Evolutionary conservation across 345 rosid genomes (phyloP), one percentile per base, ranked within the genome.

Genomic region (Hypericum perforatum): DNA sequence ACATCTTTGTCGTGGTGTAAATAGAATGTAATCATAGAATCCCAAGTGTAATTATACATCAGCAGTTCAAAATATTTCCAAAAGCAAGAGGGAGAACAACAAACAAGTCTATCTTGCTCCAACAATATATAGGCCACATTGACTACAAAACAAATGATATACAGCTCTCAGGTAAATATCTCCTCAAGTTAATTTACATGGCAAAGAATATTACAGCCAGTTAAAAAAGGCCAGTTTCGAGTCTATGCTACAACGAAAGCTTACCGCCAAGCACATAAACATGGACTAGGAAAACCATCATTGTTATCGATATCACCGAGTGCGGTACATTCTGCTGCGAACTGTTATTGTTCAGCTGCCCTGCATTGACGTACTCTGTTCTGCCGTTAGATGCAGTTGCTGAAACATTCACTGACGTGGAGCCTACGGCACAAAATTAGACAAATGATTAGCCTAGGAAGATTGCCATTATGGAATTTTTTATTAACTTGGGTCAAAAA

Each of bases 371-470:
- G 8, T 51, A 79, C 58, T 86, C 96, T 7, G 76, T 87, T 70
- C 65, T 79, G 52, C 87, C 89, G 0, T 79, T 70, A 59, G 57
- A 79, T 29, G 56, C 49, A 29, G 80, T 56, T 7, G 94, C 81
- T 0, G 97, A 82, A 5, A 91, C 98, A 47, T 84, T 87, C 36
- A 87, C 95, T 0, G 94, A 62, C 68, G 16, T 67, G 0, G 96
- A 79, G 67, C 98, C 98, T 90, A n/a, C 2, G 14, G 14, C 6
- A 6, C 7, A n/a, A 44, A 44, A n/a, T 44, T 11, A 44, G 5
- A 44, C 7, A 10, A n/a, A 44, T 44, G 14, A 44, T 44, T 11
- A n/a, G 48, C 14, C 48, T 2, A 44, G 11, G 5, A 5, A 9
- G 3, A 2, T n/a, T 15, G 48, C 14, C 14, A 7, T 10, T 44